Percentiles rank a stretch among this genome's conserved stretches.
Evolutionary conservation across 2,329 filamentous ascomycete species (phyloP).

Genomic region (Dryadomyces quercus-mongolicae): DNA sequence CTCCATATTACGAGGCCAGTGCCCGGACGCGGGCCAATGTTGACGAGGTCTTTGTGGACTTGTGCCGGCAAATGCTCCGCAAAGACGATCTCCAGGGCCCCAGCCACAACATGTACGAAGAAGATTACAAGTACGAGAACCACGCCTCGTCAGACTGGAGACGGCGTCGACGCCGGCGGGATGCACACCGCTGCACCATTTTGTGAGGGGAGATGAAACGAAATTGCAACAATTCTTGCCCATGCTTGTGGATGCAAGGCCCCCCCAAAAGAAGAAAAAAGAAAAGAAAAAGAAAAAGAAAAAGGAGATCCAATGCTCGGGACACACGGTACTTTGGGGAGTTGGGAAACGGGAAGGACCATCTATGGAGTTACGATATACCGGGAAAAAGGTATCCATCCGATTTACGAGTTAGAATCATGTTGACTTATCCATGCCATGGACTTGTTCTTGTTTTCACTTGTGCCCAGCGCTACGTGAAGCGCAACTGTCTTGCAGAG

Average conservation of each 20-base stretch:
- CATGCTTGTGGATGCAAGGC: no score
- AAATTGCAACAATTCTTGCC: neutral
- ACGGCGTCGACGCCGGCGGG: slow-evolving; percentile 18
- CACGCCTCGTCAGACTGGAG: slow-evolving; percentile 20
- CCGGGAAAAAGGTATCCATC: neutral
- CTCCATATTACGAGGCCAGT: slow-evolving; percentile 84
- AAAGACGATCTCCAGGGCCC: slow-evolving; percentile 46
- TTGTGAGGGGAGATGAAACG: slow-evolving; percentile 18
- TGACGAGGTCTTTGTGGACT: slow-evolving; percentile 77
- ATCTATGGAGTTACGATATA: slow-evolving; percentile 4
- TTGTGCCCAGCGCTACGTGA: no score
- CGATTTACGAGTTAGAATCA: neutral
- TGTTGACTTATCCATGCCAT: neutral
- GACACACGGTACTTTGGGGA: neutral
- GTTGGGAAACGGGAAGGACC: neutral
- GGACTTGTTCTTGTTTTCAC: no score
- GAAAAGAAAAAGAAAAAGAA: no score
- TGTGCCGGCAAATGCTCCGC: slow-evolving; percentile 72
- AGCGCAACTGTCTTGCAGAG: no score
- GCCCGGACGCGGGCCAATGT: slow-evolving; percentile 76
- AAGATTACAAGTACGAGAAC: slow-evolving; percentile 30
- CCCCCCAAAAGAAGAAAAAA: no score
- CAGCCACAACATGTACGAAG: slow-evolving; percentile 18
- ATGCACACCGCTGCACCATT: slow-evolving; percentile 29
- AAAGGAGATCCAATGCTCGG: neutral